phyloP scores from a whole-genome alignment of 345 rosid genomes.

The Populus euphratica region DNA sequence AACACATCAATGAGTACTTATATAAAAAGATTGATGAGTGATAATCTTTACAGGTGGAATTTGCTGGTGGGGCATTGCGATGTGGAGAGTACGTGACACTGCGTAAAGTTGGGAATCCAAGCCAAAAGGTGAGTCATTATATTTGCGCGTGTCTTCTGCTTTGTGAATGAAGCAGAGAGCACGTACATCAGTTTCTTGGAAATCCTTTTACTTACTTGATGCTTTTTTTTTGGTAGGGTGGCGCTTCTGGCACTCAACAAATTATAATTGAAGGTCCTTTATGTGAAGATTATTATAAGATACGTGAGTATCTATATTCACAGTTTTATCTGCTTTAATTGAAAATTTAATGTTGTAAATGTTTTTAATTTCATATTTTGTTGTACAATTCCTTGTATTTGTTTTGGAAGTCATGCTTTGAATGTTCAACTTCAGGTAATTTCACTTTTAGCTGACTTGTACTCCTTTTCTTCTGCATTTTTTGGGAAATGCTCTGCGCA shows the following conservation, averaged over 20 bases:
- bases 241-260: slow-evolving; percentile 80
- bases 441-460: too few species aligned
- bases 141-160: background rate
- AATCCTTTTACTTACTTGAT: background rate
- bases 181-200: background rate
- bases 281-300: slow-evolving; percentile 87
- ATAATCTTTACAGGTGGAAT: slow-evolving; percentile 59
- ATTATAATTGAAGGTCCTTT: slow-evolving; percentile 88
- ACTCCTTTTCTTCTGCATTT: too few species aligned
- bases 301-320: slow-evolving; percentile 77
- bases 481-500: too few species aligned
- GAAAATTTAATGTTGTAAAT: background rate
- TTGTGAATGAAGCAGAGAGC: background rate
- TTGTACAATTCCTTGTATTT: background rate
- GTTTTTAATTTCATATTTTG: background rate
- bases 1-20: background rate
- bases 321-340: slow-evolving; percentile 76
- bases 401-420: background rate
- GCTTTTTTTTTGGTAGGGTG: slow-evolving; percentile 46
- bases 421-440: background rate
- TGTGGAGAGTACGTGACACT: slow-evolving; percentile 87
- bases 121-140: slow-evolving; percentile 60
- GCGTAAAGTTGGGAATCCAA: slow-evolving; percentile 70
- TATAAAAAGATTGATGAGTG: background rate
- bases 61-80: slow-evolving; percentile 86